Base-by-base conservation (phyloP, 75 land plant species). In the Pinus albicaulis region DNA sequence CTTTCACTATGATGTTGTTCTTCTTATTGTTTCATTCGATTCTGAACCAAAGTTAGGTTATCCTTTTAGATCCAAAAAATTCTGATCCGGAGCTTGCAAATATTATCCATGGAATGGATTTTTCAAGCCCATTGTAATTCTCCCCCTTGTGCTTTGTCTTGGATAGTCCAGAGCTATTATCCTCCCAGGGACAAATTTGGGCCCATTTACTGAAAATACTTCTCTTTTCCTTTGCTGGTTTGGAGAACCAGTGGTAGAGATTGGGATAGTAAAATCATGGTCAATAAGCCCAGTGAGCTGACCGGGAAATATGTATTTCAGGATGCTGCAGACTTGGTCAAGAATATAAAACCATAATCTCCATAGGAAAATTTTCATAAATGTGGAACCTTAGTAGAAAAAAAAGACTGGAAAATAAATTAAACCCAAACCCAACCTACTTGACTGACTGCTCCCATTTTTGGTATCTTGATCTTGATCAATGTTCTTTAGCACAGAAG, bases 361-460 rank as follows among this genome's bases (percentile, higher is more conserved):
- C 48, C 8, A 44, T 44, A 5, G 48, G 44, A 41, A 38, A 66
- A 66, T 19, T 17, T 66, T 17, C 20, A 66, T 19, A 66, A 66
- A 1, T 22, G 19, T 66, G 11, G 23, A 36, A 66, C 11, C 12
- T 19, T 31, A 7, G 1, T 12, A 11, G 11, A n/a, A 36, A 36
- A 7, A 3, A 65, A 34, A 4, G 2, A 4, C 3, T 13, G 1
- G 3, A 7, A 63, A 63, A 1, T 16, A 28, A 26, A 28, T 15
- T 4, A 31, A 63, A 44, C 48, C 48, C 25, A 66, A 66, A 38
- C 44, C 71, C 36, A 66, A 34, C 71, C 48, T 38, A 66, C 71
- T 20, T 68, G 71, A 68, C 44, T 68, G 52, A 41, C 41, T 68
- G 71, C 71, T 68, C n/a, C 20, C 71, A 52, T 52, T 68, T 12